Percentiles rank a stretch among this genome's conserved stretches.
Conservation (phyloP, 805 yeast species). For the Candida hispaniensis region DNA sequence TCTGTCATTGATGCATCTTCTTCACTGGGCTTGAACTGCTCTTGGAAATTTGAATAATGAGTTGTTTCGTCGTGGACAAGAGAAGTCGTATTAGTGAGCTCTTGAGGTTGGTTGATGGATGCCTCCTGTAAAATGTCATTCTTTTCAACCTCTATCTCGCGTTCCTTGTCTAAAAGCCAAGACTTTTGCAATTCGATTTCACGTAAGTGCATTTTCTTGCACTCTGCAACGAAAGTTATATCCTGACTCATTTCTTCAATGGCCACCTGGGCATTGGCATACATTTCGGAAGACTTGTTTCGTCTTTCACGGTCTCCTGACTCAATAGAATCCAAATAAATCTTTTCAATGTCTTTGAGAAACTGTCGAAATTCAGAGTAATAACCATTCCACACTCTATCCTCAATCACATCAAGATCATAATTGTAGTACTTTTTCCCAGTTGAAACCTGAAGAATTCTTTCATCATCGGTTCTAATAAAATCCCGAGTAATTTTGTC, state of each 20-base stretch:
- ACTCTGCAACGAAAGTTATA: conserved; percentile 63
- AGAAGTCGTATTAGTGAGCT: no score
- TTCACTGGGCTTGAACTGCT: no score
- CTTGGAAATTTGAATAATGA: no score
- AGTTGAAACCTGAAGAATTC: conserved; percentile 70
- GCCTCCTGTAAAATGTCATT: no score
- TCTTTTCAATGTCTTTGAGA: conserved; percentile 72
- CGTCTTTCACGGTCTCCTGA: conserved; percentile 76
- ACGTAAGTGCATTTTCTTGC: conserved; percentile 60
- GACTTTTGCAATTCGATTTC: conserved; percentile 22
- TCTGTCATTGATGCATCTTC: no score
- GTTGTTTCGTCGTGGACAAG: no score
- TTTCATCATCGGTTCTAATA: conserved; percentile 42
- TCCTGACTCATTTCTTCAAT: conserved; percentile 63
- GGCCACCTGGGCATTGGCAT: conserved; percentile 91
- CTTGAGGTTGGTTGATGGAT: no score
- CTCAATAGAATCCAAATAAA: conserved; percentile 63
- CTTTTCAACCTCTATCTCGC: no score
- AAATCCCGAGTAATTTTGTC: conserved; percentile 32
- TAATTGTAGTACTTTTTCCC: conserved; percentile 70
- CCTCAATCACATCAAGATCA: conserved; percentile 90
- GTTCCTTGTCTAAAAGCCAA: no score
- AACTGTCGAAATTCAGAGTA: conserved; percentile 90
- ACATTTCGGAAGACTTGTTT: conserved; percentile 82
- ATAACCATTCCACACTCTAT: conserved; percentile 92